Evolutionary conservation across 306 rosid species (phyloP), one percentile per base, ranked within the genome.

Genomic region (Betula pendula): DNA sequence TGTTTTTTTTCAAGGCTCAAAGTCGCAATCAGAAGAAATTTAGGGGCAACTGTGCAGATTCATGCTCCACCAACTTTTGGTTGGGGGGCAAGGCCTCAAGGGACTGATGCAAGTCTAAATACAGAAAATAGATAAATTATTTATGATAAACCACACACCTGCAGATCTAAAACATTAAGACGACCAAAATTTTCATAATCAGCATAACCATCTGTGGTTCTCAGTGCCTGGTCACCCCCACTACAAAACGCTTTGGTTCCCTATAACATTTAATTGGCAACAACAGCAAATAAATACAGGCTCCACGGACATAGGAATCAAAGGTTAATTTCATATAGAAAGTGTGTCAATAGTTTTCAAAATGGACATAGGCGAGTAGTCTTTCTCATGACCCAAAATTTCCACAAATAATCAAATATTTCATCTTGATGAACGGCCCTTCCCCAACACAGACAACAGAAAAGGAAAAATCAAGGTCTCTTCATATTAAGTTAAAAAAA

Each of bases 201-300:
- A 35, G 88, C 70, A 84, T 94, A 94, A 79, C 98, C 98, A 87
- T 89, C 97, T 38, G 66, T 56, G 6, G 85, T 90, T 79, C 98
- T 89, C 84, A 94, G 81, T 52, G 87, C 95, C 77, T 92, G 97
- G 83, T 94, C 97, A 48, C 97, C 96, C 2, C 97, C 97, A 56
- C 97, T 94, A 71, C 96, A 94, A 71, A 94, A 94, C 65, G 97
- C 97, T 74, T 87, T 33, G 58, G 91, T 90, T 81, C 96, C 98
- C 97, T 94, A 52, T 80, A 78, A 2, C 22, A 44, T 67, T 24
- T 20, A 40, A 20, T 82, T 48, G 31, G 35, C 20, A 71, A 14
- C 49, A 79, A 59, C 42, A 60, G 47, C 59, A 70, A 70, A 11
- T 31, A 29, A 48, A 53, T 40, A 62, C 12, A 72, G 75, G 53